Evolutionary conservation across 73 alveolate species (phyloP), one percentile per base, ranked within the genome.

Genomic region (Uronychia setigera): DNA sequence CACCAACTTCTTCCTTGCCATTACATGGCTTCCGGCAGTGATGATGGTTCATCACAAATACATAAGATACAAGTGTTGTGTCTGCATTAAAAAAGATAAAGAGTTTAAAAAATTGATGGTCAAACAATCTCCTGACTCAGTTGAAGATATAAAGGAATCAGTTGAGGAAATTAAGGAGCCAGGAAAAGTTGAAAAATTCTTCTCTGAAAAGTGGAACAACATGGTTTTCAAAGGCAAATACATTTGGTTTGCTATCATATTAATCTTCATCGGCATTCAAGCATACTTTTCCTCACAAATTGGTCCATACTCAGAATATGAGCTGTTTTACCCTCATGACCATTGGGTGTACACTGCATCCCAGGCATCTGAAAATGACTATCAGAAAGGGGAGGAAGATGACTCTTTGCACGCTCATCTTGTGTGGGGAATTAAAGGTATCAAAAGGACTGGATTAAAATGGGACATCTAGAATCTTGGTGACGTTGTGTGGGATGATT

Each of bases 11-110:
- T 1, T 80, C 32, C 74, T 87, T 28, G 85, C 32, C 30, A 80
- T 87, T 30, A 26, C 79, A 0, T 26, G 57, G 1, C 67, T 81
- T 31, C 93, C 93, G 5, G 58, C 81, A 1, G 26, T 29, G 58
- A 1, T 60, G 26, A 74, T 87, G 1, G 1, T 80, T 32, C 59
- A 80, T 60, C 87, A 87, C 25, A 80, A 80, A 28, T 79, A 87
- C 58, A 29, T 87, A 1, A 59, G 60, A 30, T 60, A 60, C 32
- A 19, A 30, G 29, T 19, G 29, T 60, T 28, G 29, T 60, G 33
- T 26, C 32, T 28, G 33, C 26, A 30, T 60, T 26, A 19, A 60
- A 5, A 26, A 28, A 5, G 32, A 60, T 30, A 1, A n/a, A 13
- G 14, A 60, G 26, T 26, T 60, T 19, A 14, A 19, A 5, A 5